These are phyloP conservation scores for Leishmania braziliensis DNA, from an alignment of 208 protist genomes.

Conservation along the genomic window DNA sequence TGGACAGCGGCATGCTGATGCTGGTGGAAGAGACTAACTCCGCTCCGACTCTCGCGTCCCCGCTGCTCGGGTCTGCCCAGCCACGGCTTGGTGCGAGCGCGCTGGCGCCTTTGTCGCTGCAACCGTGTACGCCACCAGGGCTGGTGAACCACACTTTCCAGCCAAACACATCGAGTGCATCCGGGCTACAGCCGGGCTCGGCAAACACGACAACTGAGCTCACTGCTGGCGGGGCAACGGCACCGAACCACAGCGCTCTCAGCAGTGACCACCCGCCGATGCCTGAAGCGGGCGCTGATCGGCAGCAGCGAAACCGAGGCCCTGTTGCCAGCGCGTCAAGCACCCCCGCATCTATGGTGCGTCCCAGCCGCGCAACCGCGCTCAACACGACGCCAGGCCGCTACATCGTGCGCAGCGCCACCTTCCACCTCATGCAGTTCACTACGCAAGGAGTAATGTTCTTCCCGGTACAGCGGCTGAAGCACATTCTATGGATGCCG, in stretches of 20 bases:
- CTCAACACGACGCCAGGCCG: conserved; percentile 2
- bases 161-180: not conserved
- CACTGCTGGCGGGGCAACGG: not conserved
- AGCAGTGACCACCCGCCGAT: not conserved
- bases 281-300: not conserved
- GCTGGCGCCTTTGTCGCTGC: not conserved
- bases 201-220: not conserved
- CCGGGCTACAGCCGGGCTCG: not conserved
- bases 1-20: conserved; percentile 56
- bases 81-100: not conserved
- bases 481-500: conserved; percentile 53
- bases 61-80: not conserved
- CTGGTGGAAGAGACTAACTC: conserved; percentile 6
- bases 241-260: not conserved
- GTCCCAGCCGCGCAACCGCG: not conserved
- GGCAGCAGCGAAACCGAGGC: conserved; percentile 4
- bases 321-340: not conserved
- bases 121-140: not conserved
- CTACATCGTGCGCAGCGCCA: conserved; percentile 49
- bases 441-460: conserved; percentile 72
- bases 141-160: not conserved
- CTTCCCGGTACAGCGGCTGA: conserved; percentile 55
- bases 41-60: conserved; percentile 4
- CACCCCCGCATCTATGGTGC: not conserved
- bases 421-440: conserved; percentile 78